Evolutionary conservation across 2,329 filamentous ascomycete genomes (phyloP), one percentile per base, ranked within the genome.

Genomic region (Furcasterigmium furcatum): DNA sequence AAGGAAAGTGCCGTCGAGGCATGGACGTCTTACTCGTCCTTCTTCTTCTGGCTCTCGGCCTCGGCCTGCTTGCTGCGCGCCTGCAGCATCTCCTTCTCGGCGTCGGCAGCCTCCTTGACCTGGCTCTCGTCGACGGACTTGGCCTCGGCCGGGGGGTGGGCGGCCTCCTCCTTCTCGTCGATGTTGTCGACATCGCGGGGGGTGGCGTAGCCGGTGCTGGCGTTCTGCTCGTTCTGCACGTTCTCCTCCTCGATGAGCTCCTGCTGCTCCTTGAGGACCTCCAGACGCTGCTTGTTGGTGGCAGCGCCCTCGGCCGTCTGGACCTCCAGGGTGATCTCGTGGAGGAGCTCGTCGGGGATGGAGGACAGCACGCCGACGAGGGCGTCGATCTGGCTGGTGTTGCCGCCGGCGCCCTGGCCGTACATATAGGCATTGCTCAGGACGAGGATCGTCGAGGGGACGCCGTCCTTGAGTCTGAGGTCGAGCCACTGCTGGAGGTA

Each of bases 391-490:
- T 97, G 92, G 50, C 82, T 88, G 25, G 87, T 84, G 58, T 94
- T 88, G 59, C 95, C 90, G 41, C 92, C 88, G 58, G 91, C 91
- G 50, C 87, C 85, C 58, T 95, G 88, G 30, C 87, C 84, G 69
- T 99, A 99, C 80, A 96, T 92, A 70, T 96, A 99, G 40, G 94
- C 94, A 60, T 96, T 99, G 76, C 90, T 95, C 50, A 99, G 78
- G 4, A 99, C 94, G 7, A 99, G 77, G 2, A 99, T 83, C 0
- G 94, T 97, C 2, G 91, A 97, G 1, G 94, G 94, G n/a, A 99
- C 91, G 40, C 91, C 89, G 63, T 96, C 87, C 71, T 88, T 91
- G 44, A 99, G 81, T 61, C 94, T 85, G 45, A 99, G 82, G 60
- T 97, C 91, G 27, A 99, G 77, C 94, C 94, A 99, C 55, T 90